Base-by-base conservation (phyloP, 2,329 filamentous ascomycete genomes). In the Juglanconis juglandina region DNA sequence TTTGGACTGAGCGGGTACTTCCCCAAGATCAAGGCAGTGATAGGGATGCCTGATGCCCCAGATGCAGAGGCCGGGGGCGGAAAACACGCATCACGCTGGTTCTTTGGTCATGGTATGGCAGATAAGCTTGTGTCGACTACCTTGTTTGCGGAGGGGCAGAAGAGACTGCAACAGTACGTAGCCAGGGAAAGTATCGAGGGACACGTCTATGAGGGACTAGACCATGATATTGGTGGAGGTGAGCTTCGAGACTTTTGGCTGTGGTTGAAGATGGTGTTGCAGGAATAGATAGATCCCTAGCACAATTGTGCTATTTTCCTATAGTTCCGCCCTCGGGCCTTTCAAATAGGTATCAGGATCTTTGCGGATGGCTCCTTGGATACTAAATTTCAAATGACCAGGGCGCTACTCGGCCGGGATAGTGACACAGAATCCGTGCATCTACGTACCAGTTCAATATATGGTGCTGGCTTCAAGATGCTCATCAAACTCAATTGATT, bases 1-100 rank as follows among this genome's bases (percentile, higher is more conserved):
- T 61, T 58, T 6, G 59, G 59, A 3, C 42, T 61, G 30, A 61
- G 59, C 14, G 59, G 59, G 39, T 61, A 61, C 7, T 46, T 61
- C 5, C 59, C 59, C 11, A 32, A 34, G 4, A 48, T 53, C n/a
- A 49, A 53, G 11, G 48, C 59, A 7, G 53, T 57, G n/a, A 39
- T 33, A 10, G 53, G 52, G n/a, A 39, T 33, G 32, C 34, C 55
- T 30, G 41, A 17, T 53, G 53, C 7, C 7, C 14, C 34, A 35
- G 24, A 10, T 39, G 17, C 24, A 24, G 53, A 53, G 11, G 42
- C 33, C 2, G 54, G 8, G 14, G 42, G 17, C 10, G 30, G 5
- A 10, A n/a, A 44, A 11, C 30, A 57, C n/a, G 49, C 53, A 1
- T 37, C 35, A 7, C 35, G 30, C 3, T 61, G 59, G 59, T 61